Evolutionary conservation across 176 grass and related monocot species (phyloP).

Genomic region (Ampelocalamus luodianensis): DNA sequence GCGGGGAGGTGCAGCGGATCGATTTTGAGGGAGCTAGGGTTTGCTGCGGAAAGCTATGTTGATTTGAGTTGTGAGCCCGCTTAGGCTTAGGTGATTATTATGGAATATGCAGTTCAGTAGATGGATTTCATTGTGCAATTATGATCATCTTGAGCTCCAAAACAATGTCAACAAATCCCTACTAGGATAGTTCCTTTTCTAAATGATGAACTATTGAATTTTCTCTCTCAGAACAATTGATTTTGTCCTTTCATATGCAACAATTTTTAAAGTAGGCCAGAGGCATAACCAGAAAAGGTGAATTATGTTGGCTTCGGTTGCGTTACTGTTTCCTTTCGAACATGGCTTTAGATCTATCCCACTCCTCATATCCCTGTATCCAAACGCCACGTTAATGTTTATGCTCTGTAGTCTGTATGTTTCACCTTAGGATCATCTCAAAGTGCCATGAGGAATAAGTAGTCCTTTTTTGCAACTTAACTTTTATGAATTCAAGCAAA

Average conservation of each 20-base stretch:
- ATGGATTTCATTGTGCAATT: neutral
- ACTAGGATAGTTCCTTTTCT: neutral
- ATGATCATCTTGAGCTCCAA: neutral
- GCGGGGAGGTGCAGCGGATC: neutral
- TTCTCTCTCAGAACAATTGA: neutral
- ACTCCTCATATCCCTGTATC: no score
- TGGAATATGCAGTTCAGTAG: neutral
- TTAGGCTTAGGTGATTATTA: neutral
- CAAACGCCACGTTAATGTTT: neutral
- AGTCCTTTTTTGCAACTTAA: neutral
- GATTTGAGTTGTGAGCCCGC: neutral
- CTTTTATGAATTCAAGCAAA: neutral
- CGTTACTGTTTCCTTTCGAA: neutral
- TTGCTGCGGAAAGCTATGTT: neutral
- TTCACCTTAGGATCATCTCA: neutral
- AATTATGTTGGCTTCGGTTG: constrained; percentile 4
- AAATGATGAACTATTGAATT: neutral
- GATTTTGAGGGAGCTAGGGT: neutral
- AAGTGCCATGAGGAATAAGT: neutral
- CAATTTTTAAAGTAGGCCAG: neutral
- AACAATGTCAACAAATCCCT: neutral
- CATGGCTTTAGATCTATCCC: no score
- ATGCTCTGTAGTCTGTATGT: neutral
- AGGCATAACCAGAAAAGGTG: neutral
- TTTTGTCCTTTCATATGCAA: neutral